Evolutionary conservation across 176 grass and related monocot species (phyloP), one percentile per base, ranked within the genome.

Genomic region (Zoysia japonica): DNA sequence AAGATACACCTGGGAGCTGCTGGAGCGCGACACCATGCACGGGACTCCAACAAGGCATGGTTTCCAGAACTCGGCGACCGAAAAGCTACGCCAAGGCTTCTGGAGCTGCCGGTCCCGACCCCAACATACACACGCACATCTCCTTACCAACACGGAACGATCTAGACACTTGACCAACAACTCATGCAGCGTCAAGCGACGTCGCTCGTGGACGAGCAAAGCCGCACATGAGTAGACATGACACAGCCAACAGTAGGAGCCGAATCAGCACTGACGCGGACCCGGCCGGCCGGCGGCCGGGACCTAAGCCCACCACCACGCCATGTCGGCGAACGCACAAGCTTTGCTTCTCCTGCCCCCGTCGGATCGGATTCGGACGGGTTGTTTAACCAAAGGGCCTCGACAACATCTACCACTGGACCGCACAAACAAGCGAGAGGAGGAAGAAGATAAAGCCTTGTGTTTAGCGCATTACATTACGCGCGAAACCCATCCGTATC

Each of bases 191-290:
- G 55, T 83, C 28, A 28, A 28, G 28, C 28, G 28, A 52, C 80
- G 14, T 11, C 14, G 53, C 80, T 51, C 70, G 74, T 65, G 74
- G 37, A 45, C 49, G 74, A 73, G 73, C 5, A 56, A 14, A 45
- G 47, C 71, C 49, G 3, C 9, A 11, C 28, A n/a, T n/a, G 28
- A 28, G 28, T 28, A 28, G 28, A 28, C 28, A 28, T 28, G 28
- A 28, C 28, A 28, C 28, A 28, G 28, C 28, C 28, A 28, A 28
- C 28, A 28, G 28, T 28, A 28, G 28, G 28, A 28, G 82, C 77
- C 63, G 82, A 85, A 76, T 89, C 87, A 71, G 87, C 87, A 59
- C 36, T 88, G 87, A 88, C 77, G 45, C 71, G 54, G 75, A 76
- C 28, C 28, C 0, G 51, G 14, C 3, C 2, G 11, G 1, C 17